Percentiles rank a stretch among this genome's conserved stretches.
Evolutionary conservation across 2,329 filamentous ascomycete genomes (phyloP).

Genomic region (Apiospora arundinis): DNA sequence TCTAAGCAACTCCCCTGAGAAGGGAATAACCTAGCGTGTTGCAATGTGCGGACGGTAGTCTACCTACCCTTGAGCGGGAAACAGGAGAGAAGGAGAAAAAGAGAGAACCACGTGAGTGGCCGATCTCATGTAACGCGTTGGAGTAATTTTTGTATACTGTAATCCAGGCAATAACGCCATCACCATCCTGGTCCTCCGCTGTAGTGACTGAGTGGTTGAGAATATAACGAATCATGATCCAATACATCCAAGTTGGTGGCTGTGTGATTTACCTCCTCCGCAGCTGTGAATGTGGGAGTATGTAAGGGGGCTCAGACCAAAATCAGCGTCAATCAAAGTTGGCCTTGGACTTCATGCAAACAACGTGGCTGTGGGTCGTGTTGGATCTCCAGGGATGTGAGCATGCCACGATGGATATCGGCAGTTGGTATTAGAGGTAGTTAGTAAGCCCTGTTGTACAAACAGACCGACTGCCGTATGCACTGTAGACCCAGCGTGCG

Average conservation of each 20-base stretch:
- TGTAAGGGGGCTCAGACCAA: background rate
- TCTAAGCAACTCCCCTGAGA: slow-evolving; percentile 34
- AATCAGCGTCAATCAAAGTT: background rate
- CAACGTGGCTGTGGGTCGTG: slow-evolving; percentile 11
- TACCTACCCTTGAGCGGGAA: background rate
- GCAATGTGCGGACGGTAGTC: background rate
- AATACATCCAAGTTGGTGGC: background rate
- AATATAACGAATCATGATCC: slow-evolving; percentile 13
- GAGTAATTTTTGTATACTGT: background rate
- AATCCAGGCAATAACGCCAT: background rate
- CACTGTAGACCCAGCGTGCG: background rate
- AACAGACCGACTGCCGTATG: background rate
- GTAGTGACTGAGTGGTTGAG: background rate
- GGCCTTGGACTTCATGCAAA: background rate
- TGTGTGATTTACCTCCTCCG: background rate
- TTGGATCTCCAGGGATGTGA: background rate
- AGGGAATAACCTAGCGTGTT: background rate
- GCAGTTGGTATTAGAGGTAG: background rate
- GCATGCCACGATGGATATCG: background rate
- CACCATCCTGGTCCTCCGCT: background rate
- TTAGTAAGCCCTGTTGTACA: background rate
- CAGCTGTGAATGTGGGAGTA: background rate
- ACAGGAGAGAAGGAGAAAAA: background rate
- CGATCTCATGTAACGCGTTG: background rate
- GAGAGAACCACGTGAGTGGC: background rate